Evolutionary conservation across 495 filamentous ascomycete genomes (phyloP).

Genomic region (Daldinia bambusicola): DNA sequence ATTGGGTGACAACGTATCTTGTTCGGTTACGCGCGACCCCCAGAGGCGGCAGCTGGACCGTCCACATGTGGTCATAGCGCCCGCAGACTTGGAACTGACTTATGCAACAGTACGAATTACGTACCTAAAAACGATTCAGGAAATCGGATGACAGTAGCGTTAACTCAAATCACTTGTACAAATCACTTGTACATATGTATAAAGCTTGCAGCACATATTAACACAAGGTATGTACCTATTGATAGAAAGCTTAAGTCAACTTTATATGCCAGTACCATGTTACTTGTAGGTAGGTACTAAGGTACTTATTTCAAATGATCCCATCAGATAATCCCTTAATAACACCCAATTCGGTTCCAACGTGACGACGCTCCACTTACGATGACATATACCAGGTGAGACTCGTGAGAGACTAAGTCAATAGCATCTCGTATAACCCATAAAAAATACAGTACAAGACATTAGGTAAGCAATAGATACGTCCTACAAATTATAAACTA

Average conservation of each 20-base stretch:
- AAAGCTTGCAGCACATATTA: background rate
- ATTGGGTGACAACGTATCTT: slow-evolving; percentile 2
- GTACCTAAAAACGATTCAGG: background rate
- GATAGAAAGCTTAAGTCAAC: background rate
- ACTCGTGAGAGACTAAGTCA: background rate
- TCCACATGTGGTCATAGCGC: slow-evolving; percentile 31
- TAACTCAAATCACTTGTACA: background rate
- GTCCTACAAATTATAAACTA: background rate
- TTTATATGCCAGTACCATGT: background rate
- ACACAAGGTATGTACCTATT: no score
- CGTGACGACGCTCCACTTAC: background rate
- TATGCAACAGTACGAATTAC: background rate
- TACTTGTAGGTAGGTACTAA: no score
- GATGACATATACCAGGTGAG: background rate
- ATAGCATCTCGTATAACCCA: background rate
- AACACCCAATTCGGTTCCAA: background rate
- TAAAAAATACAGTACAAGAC: background rate
- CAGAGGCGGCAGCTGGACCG: background rate
- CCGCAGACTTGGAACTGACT: no score
- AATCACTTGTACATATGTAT: no score
- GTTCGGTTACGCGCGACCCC: background rate
- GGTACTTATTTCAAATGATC: background rate
- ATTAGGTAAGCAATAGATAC: background rate
- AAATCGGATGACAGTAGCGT: background rate
- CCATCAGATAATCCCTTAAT: background rate